Conservation (phyloP, 1,139 yeast species). For the Debaryomyces sp. region DNA sequence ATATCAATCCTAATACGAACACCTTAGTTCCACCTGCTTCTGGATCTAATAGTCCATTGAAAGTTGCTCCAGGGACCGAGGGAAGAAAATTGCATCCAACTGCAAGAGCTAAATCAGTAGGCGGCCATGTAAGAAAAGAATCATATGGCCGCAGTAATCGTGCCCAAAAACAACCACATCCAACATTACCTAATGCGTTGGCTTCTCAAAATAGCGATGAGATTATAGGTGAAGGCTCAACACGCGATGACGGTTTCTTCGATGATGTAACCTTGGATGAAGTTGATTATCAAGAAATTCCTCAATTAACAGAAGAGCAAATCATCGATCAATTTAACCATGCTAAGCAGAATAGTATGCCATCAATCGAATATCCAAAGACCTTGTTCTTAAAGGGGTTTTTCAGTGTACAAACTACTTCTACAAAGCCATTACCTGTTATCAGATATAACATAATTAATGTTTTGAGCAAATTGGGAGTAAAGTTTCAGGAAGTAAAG, state of each 20-base stretch:
- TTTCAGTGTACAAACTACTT: conserved; percentile 93
- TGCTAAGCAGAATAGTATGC: conserved; percentile 84
- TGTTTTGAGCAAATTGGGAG: conserved; percentile 76
- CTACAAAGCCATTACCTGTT: conserved; percentile 88
- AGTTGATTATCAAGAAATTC: conserved; percentile 35
- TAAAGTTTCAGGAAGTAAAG: conserved; percentile 83
- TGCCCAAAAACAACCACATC: conserved; percentile 33
- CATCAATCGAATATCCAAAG: conserved; percentile 90
- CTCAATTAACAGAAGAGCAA: conserved; percentile 59
- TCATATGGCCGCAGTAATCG: conserved; percentile 31
- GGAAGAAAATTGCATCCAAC: conserved; percentile 63
- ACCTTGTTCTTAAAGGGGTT: conserved; percentile 92
- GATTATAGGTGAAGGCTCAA: conserved; percentile 22
- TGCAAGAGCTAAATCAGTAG: conserved; percentile 87
- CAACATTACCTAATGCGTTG: conserved; percentile 54
- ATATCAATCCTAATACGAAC: conserved; percentile 35
- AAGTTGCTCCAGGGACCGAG: conserved; percentile 10
- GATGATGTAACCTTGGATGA: conserved; percentile 66
- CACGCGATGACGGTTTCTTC: conserved; percentile 57
- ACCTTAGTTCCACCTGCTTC: conserved; percentile 19
- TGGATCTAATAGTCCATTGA: conserved; percentile 5
- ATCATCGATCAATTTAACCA: conserved; percentile 66
- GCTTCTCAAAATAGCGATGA: conserved; percentile 50
- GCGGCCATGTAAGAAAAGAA: conserved; percentile 71
- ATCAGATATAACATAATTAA: conserved; percentile 84